Evolutionary conservation across 306 rosid genomes (phyloP), one percentile per base, ranked within the genome.

Genomic region (Purshia tridentata): DNA sequence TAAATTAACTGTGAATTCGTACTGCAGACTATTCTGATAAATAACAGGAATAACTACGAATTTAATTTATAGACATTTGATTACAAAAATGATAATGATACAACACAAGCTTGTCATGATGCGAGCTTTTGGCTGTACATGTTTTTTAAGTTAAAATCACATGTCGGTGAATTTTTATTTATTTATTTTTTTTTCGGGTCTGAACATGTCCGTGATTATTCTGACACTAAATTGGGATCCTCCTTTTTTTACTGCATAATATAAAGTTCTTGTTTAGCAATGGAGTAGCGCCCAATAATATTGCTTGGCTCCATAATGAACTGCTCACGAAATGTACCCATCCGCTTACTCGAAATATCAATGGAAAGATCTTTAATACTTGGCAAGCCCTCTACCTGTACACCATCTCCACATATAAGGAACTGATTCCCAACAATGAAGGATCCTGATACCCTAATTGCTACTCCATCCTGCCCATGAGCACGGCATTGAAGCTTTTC

Each of bases 361-460:
- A 94, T 81, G 9, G 84, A 82, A 73, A 94, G 98, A 75, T 94
- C 97, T 76, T 94, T 94, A 59, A 94, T 84, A 74, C 82, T 89
- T 63, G 96, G 90, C 82, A 91, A 72, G 37, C 97, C 98, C 78
- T 94, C 98, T 45, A 88, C 96, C 78, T 94, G 98, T 76, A 89
- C 78, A 15, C 98, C 98, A 41, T 94, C 98, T 80, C 98, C 98
- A 79, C 96, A 94, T 76, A 94, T 89, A 58, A 94, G 96, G 81
- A 93, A 93, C 72, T 91, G 98, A 60, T 93, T 93, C 49, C 98
- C 97, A 54, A 88, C 41, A 49, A 94, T 86, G 51, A 94, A 91
- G 37, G 96, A 91, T 71, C 98, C 98, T 0, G 96, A 91, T 5
- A 94, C 94, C 77, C 98, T 85, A 63, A 94, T 91, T 57, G 98